Percentiles rank a stretch among this genome's conserved stretches.
These are phyloP conservation scores for Candida sithepensis DNA, from an alignment of 805 yeast genomes.

Conservation along the genomic window DNA sequence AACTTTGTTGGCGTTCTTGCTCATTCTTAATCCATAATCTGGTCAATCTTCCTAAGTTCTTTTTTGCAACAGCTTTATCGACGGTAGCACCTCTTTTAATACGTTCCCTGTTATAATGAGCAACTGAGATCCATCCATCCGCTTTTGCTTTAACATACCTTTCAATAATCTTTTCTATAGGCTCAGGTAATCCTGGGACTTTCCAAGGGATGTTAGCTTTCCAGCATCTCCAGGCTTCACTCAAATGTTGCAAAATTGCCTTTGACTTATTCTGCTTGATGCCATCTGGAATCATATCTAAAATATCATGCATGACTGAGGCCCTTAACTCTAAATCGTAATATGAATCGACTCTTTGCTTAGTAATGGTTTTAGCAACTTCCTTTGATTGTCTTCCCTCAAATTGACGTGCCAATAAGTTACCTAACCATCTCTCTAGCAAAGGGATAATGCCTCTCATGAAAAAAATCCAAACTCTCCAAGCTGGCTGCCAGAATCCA, in stretches of 20 bases:
- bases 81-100: conserved; percentile 86
- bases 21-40: conserved; percentile 90
- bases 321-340: conserved; percentile 92
- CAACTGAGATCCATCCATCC: conserved; percentile 93
- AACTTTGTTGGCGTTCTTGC: conserved; percentile 79
- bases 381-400: conserved; percentile 94
- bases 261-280: conserved; percentile 82
- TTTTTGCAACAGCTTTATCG: conserved; percentile 91
- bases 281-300: conserved; percentile 97
- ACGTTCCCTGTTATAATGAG: conserved; percentile 88
- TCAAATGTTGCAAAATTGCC: conserved; percentile 84
- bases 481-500: conserved; percentile 99
- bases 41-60: conserved; percentile 88
- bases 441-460: conserved; percentile 89
- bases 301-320: conserved; percentile 90
- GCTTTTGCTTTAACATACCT: conserved; percentile 93
- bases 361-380: conserved; percentile 89
- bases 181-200: conserved; percentile 93
- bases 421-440: conserved; percentile 93
- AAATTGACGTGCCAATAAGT: conserved; percentile 85
- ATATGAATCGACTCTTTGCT: conserved; percentile 92
- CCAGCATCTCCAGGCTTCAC: conserved; percentile 99
- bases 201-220: conserved; percentile 98
- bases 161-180: conserved; percentile 80
- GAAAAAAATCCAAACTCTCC: conserved; percentile 95